Percentiles rank a stretch among this genome's conserved stretches.
Conservation (phyloP, 208 protist genomes). For the Blastocrithidia nonstop region DNA sequence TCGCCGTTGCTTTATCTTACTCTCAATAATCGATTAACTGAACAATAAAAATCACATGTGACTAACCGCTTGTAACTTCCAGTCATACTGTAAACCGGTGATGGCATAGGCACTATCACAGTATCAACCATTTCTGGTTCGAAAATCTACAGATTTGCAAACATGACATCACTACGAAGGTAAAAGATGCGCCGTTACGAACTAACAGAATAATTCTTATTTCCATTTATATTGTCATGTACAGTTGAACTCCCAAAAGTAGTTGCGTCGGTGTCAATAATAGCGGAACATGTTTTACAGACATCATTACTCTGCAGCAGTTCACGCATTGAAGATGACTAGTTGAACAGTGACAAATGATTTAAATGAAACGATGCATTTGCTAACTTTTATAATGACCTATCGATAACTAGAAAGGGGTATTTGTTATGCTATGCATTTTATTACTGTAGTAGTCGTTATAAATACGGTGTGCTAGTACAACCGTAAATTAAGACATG, state of each 20-base stretch:
- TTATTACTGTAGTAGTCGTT: constrained; percentile 25
- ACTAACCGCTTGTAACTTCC: constrained; percentile 57
- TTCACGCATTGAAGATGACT: no score
- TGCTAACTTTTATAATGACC: no score
- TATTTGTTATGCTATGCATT: constrained; percentile 11
- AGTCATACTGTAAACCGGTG: constrained; percentile 38
- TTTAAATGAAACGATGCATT: no score
- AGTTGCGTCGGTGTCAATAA: no score
- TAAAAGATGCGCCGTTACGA: constrained; percentile 26
- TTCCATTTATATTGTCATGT: no score
- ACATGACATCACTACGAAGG: constrained; percentile 62
- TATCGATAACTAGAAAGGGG: constrained; percentile 41
- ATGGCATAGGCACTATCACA: constrained; percentile 55
- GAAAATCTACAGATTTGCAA: constrained; percentile 36
- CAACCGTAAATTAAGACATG: constrained; percentile 42
- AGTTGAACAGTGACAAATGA: no score
- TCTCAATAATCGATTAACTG: constrained; percentile 22
- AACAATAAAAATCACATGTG: constrained; percentile 46
- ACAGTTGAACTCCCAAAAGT: no score
- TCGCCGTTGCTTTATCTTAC: constrained; percentile 17
- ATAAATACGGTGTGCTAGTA: constrained; percentile 32
- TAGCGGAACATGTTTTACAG: no score
- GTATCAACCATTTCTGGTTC: constrained; percentile 21
- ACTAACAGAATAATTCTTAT: background rate
- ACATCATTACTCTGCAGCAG: no score